phyloP scores from a whole-genome alignment of 2,329 filamentous ascomycete genomes.

The Fusarium chlamydosporum region DNA sequence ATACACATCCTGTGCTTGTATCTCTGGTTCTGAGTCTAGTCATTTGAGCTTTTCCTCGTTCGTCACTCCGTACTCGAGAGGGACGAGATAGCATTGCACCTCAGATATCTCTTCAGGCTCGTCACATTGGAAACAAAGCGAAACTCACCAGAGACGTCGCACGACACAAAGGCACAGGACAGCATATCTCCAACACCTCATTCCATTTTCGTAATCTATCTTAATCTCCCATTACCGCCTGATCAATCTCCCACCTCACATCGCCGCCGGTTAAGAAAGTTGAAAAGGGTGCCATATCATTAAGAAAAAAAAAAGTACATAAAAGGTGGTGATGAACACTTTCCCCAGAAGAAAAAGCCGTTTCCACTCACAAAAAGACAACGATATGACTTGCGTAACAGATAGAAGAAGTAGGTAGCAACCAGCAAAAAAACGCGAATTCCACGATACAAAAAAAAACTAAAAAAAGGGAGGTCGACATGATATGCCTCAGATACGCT shows the following conservation, averaged over 20 bases:
- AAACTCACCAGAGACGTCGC: not conserved
- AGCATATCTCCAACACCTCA: slow-evolving; percentile 1
- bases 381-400: slow-evolving; percentile 12
- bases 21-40: not conserved
- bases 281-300: slow-evolving; percentile 43
- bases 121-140: not conserved
- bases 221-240: not conserved
- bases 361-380: slow-evolving; percentile 16
- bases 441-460: slow-evolving; percentile 30
- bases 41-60: not conserved
- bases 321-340: slow-evolving; percentile 7
- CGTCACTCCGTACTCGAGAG: too few relatives aligned
- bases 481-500: slow-evolving; percentile 33
- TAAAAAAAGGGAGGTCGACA: not conserved
- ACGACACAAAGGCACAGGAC: not conserved
- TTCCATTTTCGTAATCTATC: slow-evolving; percentile 3
- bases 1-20: accelerated
- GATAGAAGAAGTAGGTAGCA: slow-evolving; percentile 6
- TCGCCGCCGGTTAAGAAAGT: slow-evolving; percentile 22
- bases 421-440: slow-evolving; percentile 15
- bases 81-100: too few relatives aligned
- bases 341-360: not conserved
- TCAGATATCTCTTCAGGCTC: not conserved
- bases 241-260: not conserved
- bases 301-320: slow-evolving; percentile 37